Conservation (phyloP, 169 alveolate genomes). For the Neospora caninum region DNA sequence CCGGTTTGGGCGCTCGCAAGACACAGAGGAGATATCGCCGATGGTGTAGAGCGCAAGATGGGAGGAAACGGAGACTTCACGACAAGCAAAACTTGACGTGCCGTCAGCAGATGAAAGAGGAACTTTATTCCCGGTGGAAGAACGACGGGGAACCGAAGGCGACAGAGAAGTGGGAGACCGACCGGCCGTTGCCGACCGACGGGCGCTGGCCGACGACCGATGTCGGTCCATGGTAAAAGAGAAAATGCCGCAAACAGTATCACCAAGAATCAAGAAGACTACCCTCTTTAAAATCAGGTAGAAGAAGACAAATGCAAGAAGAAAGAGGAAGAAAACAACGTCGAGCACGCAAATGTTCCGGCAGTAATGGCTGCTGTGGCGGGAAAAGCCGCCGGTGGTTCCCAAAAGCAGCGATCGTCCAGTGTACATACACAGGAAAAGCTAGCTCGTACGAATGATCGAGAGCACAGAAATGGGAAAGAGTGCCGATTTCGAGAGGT, state of each 20-base stretch:
- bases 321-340: too few species aligned
- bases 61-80: background rate
- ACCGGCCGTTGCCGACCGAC: background rate
- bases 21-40: background rate
- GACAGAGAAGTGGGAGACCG: background rate
- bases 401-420: background rate
- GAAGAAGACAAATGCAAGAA: background rate
- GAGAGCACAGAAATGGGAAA: background rate
- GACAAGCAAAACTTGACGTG: background rate
- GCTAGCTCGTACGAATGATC: background rate
- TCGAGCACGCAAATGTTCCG: background rate
- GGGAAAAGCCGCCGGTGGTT: background rate
- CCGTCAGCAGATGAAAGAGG: background rate
- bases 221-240: background rate
- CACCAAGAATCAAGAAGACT: background rate
- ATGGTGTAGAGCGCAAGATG: background rate
- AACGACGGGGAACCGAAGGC: background rate
- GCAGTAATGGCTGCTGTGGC: background rate
- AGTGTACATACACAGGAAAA: background rate
- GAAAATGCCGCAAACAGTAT: background rate
- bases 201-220: background rate
- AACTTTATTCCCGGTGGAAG: background rate
- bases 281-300: background rate
- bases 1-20: background rate
- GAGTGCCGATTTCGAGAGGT: background rate